phyloP scores from a whole-genome alignment of 768 basidiomycete species.

The Lactifluus subvellereus region DNA sequence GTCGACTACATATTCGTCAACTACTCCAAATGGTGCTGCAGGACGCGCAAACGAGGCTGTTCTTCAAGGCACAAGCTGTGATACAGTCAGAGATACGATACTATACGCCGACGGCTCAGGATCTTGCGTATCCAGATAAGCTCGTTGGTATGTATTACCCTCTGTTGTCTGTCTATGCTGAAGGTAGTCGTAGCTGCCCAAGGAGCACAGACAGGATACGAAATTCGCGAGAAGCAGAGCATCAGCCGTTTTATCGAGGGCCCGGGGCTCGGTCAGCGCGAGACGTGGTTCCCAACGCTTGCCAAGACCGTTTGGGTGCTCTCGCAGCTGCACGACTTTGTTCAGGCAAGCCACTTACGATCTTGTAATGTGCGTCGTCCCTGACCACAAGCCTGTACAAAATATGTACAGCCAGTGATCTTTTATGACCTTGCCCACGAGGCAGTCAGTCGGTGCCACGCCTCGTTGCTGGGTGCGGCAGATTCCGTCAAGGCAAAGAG shows the following conservation, averaged over 20 bases:
- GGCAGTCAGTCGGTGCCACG: conserved; percentile 74
- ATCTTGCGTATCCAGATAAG: conserved; percentile 83
- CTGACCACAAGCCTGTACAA: background rate
- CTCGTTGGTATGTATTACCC: conserved; percentile 50
- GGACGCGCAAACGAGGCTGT: conserved; percentile 91
- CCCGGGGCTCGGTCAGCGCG: conserved; percentile 59
- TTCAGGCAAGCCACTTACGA: conserved; percentile 55
- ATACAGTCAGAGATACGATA: conserved; percentile 85
- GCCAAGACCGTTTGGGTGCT: conserved; percentile 46
- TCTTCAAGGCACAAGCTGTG: conserved; percentile 93
- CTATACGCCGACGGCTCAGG: conserved; percentile 69
- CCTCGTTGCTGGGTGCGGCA: conserved; percentile 71
- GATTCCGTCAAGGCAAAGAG: conserved; percentile 51
- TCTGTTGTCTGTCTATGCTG: background rate
- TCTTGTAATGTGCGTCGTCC: background rate
- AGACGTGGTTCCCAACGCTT: conserved; percentile 85
- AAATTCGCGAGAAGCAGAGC: conserved; percentile 62
- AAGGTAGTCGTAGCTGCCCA: conserved; percentile 37
- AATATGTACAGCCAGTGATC: conserved; percentile 65
- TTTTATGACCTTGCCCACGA: conserved; percentile 97
- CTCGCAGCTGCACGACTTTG: conserved; percentile 82
- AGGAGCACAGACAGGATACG: conserved; percentile 39
- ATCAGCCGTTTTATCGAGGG: conserved; percentile 33
- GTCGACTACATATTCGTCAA: conserved; percentile 68
- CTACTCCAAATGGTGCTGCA: conserved; percentile 87